These are phyloP conservation scores for Syncephalastrum racemosum DNA, from an alignment of 371 early-diverging fungal genomes.

Conservation along the genomic window DNA sequence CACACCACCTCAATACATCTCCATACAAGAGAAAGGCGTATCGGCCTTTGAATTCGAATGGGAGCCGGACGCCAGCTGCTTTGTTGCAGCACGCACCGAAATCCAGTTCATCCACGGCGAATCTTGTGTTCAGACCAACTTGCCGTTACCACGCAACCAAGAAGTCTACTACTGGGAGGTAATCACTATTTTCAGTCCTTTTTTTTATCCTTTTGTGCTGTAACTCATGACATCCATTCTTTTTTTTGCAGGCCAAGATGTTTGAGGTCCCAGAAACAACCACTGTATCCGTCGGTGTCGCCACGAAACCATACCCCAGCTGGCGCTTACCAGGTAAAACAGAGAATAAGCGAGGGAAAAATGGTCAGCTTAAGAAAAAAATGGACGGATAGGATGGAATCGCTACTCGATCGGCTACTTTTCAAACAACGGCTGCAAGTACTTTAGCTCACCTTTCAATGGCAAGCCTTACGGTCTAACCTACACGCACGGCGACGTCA, in stretches of 20 bases:
- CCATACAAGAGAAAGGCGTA: constrained; percentile 85
- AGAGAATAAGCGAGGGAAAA: neutral
- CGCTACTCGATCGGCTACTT: constrained; percentile 73
- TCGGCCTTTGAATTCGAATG: constrained; percentile 83
- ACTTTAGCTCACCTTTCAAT: constrained; percentile 67
- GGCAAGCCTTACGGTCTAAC: constrained; percentile 60
- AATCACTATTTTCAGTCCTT: neutral
- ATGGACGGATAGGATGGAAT: constrained; percentile 59
- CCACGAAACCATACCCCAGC: constrained; percentile 69
- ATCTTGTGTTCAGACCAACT: constrained; percentile 77
- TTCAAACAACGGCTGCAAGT: constrained; percentile 61
- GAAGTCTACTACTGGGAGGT: constrained; percentile 75
- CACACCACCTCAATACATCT: constrained; percentile 58
- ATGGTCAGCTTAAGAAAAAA: neutral
- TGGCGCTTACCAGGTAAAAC: constrained; percentile 65
- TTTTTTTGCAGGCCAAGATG: constrained; percentile 58
- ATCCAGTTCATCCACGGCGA: constrained; percentile 73
- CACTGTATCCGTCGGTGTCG: constrained; percentile 63
- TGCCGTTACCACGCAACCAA: constrained; percentile 77
- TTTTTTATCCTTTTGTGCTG: neutral
- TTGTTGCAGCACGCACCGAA: constrained; percentile 78
- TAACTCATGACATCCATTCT: neutral
- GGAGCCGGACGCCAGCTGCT: constrained; percentile 63
- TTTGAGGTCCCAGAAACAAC: constrained; percentile 61
- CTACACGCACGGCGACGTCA: constrained; percentile 71